Conservation (phyloP, 352 stramenopile genomes). For the Saprolegnia diclina region DNA sequence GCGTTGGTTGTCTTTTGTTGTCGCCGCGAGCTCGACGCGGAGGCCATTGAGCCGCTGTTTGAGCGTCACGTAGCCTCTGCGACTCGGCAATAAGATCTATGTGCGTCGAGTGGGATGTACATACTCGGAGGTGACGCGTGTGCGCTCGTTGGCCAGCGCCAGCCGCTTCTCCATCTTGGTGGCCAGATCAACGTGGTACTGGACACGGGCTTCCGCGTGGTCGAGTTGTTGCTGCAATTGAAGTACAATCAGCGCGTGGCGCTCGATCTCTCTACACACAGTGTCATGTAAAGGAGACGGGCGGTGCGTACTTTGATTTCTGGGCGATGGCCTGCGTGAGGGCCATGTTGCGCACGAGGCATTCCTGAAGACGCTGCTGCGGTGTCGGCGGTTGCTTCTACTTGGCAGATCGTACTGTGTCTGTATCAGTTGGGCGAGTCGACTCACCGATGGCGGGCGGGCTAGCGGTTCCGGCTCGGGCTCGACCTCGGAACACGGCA, state of each 20-base stretch:
- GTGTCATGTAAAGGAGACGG: neutral
- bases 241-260: neutral
- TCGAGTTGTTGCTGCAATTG: slow-evolving; percentile 9
- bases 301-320: slow-evolving; percentile 1
- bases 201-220: neutral
- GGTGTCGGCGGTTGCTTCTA: neutral
- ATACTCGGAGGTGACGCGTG: slow-evolving; percentile 32
- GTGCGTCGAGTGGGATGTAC: neutral
- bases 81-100: neutral
- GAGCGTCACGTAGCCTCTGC: slow-evolving; percentile 13
- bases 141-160: slow-evolving; percentile 34
- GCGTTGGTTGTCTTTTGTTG: slow-evolving; percentile 24
- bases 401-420: neutral
- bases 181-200: neutral
- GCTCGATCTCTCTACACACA: slow-evolving; percentile 4
- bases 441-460: neutral
- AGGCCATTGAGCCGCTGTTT: slow-evolving; percentile 34
- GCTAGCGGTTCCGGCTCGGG: neutral
- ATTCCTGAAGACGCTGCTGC: slow-evolving; percentile 7
- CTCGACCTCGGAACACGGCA: neutral
- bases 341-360: slow-evolving; percentile 10
- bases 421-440: neutral
- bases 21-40: slow-evolving; percentile 32
- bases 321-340: neutral
- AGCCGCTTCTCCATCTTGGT: slow-evolving; percentile 33